Conservation (phyloP, 1,139 yeast genomes). For the Suhomyces coccinellae region DNA sequence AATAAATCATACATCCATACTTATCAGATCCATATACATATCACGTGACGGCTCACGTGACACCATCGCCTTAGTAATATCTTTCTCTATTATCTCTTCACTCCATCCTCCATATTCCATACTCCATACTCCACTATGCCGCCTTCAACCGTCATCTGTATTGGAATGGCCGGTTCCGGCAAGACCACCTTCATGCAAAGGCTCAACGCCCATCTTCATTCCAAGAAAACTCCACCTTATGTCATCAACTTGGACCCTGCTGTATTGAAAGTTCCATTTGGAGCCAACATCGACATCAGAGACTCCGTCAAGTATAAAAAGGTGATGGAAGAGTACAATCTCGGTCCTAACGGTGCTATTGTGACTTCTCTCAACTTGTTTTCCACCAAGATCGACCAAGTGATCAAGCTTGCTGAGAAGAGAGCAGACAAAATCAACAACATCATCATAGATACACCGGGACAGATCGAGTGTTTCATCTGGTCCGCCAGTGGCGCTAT, state of each 20-base stretch:
- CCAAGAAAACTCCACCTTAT: constrained; percentile 74
- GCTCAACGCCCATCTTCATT: constrained; percentile 81
- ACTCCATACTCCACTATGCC: constrained; percentile 34
- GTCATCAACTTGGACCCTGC: constrained; percentile 97
- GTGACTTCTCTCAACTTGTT: constrained; percentile 91
- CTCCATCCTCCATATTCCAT: constrained; percentile 1
- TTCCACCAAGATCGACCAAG: constrained; percentile 95
- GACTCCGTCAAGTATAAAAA: constrained; percentile 95
- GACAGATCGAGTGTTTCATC: constrained; percentile 96
- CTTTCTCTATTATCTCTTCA: neutral
- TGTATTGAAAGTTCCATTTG: constrained; percentile 86
- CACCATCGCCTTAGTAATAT: constrained; percentile 7
- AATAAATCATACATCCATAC: too few relatives aligned
- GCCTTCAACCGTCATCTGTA: constrained; percentile 73
- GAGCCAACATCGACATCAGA: constrained; percentile 92
- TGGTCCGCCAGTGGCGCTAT: constrained; percentile 98
- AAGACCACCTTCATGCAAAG: constrained; percentile 98
- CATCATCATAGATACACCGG: constrained; percentile 95
- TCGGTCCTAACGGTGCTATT: constrained; percentile 98
- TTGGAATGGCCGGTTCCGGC: constrained; percentile 98
- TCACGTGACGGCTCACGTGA: neutral
- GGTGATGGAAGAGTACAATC: constrained; percentile 87
- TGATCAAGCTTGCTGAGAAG: constrained; percentile 79
- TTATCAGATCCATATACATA: too few relatives aligned
- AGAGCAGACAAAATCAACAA: constrained; percentile 64